phyloP scores from a whole-genome alignment of 2,329 filamentous ascomycete species.

The Aulographum hederae region DNA sequence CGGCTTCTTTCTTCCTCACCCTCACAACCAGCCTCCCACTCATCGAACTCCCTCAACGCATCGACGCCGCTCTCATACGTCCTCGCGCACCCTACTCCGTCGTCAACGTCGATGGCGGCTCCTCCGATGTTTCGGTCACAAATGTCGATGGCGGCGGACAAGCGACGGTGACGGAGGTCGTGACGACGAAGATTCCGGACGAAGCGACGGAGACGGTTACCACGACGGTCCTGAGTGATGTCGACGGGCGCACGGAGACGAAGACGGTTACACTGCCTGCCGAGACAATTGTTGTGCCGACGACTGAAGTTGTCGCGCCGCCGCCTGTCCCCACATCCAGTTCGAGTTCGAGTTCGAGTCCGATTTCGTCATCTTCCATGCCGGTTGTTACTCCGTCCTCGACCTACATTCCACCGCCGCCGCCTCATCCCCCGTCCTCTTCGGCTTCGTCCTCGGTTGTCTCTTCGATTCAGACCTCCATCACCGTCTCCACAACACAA shows the following conservation, averaged over 20 bases:
- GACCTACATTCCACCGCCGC: too few relatives aligned
- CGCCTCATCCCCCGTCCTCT: too few relatives aligned
- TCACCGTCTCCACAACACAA: slow-evolving; percentile 5
- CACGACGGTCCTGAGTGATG: not conserved
- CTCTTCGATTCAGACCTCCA: too few relatives aligned
- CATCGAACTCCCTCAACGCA: too few relatives aligned
- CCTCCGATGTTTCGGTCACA: slow-evolving; percentile 3
- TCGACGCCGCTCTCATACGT: not conserved
- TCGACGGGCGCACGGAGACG: not conserved
- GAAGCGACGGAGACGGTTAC: not conserved
- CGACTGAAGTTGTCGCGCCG: not conserved
- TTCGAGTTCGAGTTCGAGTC: not conserved
- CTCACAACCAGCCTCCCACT: too few relatives aligned
- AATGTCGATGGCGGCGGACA: not conserved
- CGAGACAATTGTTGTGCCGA: not conserved
- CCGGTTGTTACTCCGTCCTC: slow-evolving; percentile 1
- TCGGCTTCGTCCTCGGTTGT: too few relatives aligned
- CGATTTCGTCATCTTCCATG: not conserved
- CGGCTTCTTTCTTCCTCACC: too few relatives aligned
- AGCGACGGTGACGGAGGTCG: not conserved
- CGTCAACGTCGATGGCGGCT: slow-evolving; percentile 21
- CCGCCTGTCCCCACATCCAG: not conserved
- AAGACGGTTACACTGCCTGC: not conserved
- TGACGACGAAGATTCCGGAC: not conserved
- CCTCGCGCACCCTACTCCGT: slow-evolving; percentile 13